These are phyloP conservation scores for Leishmania mexicana DNA, from an alignment of 208 protist genomes.

Conservation along the genomic window DNA sequence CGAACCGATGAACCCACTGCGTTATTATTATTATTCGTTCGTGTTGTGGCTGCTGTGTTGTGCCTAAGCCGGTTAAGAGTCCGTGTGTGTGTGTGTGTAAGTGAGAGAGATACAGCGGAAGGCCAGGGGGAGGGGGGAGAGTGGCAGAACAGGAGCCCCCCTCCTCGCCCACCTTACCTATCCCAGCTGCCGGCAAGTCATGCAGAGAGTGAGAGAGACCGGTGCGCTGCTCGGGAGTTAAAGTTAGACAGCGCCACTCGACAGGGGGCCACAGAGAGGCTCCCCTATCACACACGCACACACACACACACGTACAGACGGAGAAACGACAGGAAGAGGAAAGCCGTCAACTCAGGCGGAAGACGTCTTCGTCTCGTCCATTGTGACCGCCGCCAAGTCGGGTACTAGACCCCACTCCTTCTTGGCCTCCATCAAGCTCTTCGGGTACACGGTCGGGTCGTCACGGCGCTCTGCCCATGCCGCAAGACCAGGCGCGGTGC, in stretches of 20 bases:
- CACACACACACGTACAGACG: not conserved
- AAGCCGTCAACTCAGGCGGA: not conserved
- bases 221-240: not conserved
- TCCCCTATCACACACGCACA: not conserved
- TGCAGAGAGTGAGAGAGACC: not conserved
- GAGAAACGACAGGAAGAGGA: not conserved
- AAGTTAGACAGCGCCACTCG: not conserved
- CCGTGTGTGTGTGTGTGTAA: not conserved
- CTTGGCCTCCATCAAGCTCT: slow-evolving; percentile 67
- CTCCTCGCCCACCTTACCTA: not conserved
- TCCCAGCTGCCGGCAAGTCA: not conserved
- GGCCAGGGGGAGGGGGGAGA: not conserved
- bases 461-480: slow-evolving; percentile 55
- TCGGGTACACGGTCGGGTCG: slow-evolving; percentile 55
- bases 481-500: slow-evolving; percentile 51
- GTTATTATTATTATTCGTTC: no score
- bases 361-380: not conserved
- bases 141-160: not conserved
- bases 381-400: slow-evolving; percentile 6
- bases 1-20: not conserved
- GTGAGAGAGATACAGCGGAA: not conserved
- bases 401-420: slow-evolving; percentile 64
- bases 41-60: not conserved
- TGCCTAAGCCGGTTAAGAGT: not conserved
- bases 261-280: not conserved